Conservation (phyloP, 352 stramenopile genomes). For the Pythium sukuiense region DNA sequence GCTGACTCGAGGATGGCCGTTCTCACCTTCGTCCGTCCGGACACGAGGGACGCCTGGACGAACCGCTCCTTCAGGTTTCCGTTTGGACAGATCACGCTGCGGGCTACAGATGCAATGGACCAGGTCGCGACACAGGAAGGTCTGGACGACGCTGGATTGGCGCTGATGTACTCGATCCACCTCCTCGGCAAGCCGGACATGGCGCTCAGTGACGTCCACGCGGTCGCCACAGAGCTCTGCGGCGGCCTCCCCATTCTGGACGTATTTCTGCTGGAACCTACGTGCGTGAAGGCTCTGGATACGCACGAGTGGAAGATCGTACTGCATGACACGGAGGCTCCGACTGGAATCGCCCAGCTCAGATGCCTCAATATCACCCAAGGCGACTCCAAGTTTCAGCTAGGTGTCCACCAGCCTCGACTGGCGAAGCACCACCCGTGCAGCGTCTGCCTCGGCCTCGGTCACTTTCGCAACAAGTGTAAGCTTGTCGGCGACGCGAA, state of each 20-base stretch:
- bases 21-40: slow-evolving; percentile 4
- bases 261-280: background rate
- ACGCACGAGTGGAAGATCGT: background rate
- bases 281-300: background rate
- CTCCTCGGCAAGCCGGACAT: background rate
- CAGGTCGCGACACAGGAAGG: background rate
- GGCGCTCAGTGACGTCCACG: background rate
- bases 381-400: background rate
- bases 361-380: background rate
- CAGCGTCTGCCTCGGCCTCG: background rate
- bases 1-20: background rate
- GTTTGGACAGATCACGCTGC: slow-evolving; percentile 7
- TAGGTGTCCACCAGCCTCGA: background rate
- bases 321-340: background rate
- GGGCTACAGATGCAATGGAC: no score
- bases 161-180: background rate
- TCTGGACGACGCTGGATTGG: background rate
- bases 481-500: background rate
- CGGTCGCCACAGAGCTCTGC: background rate
- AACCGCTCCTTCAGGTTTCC: slow-evolving; percentile 2
- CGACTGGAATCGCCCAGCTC: background rate
- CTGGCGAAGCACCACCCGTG: background rate
- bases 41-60: slow-evolving; percentile 6
- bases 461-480: background rate
- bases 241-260: background rate